Evolutionary conservation across 1,284 basidiomycete species (phyloP).

Genomic region (Trametes hirsuta): DNA sequence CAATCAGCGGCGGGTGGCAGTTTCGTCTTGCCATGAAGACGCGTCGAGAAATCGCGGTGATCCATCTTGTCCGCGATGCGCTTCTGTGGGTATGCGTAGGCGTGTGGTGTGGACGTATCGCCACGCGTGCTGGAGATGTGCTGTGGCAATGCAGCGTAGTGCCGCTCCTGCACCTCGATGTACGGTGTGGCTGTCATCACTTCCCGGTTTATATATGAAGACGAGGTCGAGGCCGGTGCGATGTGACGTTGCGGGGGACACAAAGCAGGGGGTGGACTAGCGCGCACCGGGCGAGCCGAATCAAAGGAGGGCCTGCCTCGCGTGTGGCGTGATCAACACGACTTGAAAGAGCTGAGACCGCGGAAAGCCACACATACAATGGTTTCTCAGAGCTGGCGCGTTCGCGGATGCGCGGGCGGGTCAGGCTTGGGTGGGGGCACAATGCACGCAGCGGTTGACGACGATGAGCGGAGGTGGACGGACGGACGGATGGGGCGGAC

Average conservation of each 20-base stretch:
- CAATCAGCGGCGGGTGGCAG: too few species aligned
- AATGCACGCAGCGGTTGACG: conserved; percentile 5
- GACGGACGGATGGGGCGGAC: background rate
- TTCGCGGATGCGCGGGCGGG: background rate
- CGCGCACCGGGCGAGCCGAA: conserved; percentile 10
- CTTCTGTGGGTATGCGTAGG: conserved; percentile 6
- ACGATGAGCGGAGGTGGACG: background rate
- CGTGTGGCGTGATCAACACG: conserved; percentile 8
- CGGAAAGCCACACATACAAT: conserved; percentile 11
- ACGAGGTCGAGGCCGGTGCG: conserved; percentile 2
- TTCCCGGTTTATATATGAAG: conserved; percentile 17
- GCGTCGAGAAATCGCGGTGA: background rate
- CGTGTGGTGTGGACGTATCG: background rate
- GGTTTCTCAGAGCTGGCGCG: conserved; percentile 6
- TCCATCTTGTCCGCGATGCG: background rate
- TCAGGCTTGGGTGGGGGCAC: background rate
- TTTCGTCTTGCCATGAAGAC: too few species aligned
- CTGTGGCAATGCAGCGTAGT: conserved; percentile 7
- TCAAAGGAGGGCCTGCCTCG: conserved; percentile 16
- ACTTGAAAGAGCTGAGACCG: conserved; percentile 12
- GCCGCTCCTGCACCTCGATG: conserved; percentile 6
- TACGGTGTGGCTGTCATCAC: conserved; percentile 17
- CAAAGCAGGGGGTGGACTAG: conserved; percentile 11
- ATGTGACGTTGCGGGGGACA: conserved; percentile 4
- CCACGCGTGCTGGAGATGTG: background rate